These are phyloP conservation scores for Didymella pomorum DNA, from an alignment of 2,329 filamentous ascomycete species.

Conservation along the genomic window DNA sequence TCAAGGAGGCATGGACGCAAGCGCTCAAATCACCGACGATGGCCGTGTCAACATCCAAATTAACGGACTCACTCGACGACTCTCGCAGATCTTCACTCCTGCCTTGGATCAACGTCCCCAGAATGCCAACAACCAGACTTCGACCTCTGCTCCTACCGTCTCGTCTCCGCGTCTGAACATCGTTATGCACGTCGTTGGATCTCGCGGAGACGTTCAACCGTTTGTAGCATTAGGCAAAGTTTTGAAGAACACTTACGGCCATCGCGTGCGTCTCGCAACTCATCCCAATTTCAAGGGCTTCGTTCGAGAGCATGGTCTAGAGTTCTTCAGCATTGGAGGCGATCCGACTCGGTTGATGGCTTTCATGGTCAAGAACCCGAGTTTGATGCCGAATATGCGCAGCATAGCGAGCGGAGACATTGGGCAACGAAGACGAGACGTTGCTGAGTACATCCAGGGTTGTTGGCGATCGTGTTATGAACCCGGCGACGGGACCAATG, in stretches of 20 bases:
- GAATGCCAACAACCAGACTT: not conserved
- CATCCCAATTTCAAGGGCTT: not conserved
- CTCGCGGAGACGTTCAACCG: not conserved
- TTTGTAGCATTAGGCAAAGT: not conserved
- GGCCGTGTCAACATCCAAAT: not conserved
- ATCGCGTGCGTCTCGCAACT: constrained; percentile 1
- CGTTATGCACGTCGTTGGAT: not conserved
- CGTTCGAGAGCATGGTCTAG: constrained; percentile 6
- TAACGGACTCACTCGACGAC: not conserved
- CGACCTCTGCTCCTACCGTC: not conserved
- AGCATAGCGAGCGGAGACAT: constrained; percentile 7
- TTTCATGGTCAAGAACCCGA: constrained; percentile 60
- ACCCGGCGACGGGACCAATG: constrained; percentile 42
- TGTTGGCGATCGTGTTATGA: constrained; percentile 41
- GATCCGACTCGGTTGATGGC: constrained; percentile 55
- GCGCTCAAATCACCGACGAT: not conserved
- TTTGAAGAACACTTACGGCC: not conserved
- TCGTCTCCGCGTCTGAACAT: not conserved
- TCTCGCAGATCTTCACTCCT: constrained; percentile 3
- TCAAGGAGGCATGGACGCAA: not conserved
- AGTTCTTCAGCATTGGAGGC: constrained; percentile 50
- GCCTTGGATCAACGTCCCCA: constrained; percentile 1
- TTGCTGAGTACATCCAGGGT: constrained; percentile 8
- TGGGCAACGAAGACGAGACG: constrained; percentile 3
- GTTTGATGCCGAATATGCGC: constrained; percentile 35